These are phyloP conservation scores for Candida incommunis DNA, from an alignment of 805 yeast species.

Conservation along the genomic window DNA sequence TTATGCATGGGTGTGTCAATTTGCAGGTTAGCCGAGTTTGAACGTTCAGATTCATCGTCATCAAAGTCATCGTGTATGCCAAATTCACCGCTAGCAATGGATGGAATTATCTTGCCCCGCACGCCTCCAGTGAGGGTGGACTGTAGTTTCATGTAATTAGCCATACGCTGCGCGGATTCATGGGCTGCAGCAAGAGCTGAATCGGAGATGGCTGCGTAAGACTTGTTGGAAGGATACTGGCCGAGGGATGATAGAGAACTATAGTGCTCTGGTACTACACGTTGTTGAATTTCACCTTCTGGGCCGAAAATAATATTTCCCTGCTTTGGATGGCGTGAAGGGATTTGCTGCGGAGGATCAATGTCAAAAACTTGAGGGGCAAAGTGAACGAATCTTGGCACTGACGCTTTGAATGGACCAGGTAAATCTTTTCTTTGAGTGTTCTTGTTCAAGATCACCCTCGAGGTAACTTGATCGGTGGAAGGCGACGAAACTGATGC, in stretches of 20 bases:
- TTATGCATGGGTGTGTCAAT: slow-evolving; percentile 9
- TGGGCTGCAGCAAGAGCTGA: not conserved
- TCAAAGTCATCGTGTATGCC: not conserved
- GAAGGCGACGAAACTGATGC: not conserved
- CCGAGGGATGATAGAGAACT: slow-evolving; percentile 2
- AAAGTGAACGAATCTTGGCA: slow-evolving; percentile 56
- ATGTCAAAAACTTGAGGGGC: slow-evolving; percentile 55
- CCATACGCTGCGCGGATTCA: slow-evolving; percentile 6
- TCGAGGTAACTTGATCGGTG: slow-evolving; percentile 1
- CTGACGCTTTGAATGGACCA: not conserved
- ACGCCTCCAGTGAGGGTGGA: slow-evolving; percentile 11
- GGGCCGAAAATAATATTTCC: slow-evolving; percentile 46
- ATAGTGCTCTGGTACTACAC: slow-evolving; percentile 2
- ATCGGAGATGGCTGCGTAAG: not conserved
- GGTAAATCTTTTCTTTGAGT: slow-evolving; percentile 20
- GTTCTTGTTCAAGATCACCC: slow-evolving; percentile 33
- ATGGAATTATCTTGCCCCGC: slow-evolving; percentile 4
- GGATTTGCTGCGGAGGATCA: slow-evolving; percentile 93
- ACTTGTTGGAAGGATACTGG: slow-evolving; percentile 7
- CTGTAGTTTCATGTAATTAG: slow-evolving; percentile 8
- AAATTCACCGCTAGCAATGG: slow-evolving; percentile 3
- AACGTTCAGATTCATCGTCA: slow-evolving; percentile 7
- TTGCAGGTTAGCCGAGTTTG: not conserved
- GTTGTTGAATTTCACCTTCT: slow-evolving; percentile 14
- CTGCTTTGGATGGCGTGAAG: slow-evolving; percentile 65